phyloP scores from a whole-genome alignment of 169 alveolate species.

The Eimeria sp. region DNA sequence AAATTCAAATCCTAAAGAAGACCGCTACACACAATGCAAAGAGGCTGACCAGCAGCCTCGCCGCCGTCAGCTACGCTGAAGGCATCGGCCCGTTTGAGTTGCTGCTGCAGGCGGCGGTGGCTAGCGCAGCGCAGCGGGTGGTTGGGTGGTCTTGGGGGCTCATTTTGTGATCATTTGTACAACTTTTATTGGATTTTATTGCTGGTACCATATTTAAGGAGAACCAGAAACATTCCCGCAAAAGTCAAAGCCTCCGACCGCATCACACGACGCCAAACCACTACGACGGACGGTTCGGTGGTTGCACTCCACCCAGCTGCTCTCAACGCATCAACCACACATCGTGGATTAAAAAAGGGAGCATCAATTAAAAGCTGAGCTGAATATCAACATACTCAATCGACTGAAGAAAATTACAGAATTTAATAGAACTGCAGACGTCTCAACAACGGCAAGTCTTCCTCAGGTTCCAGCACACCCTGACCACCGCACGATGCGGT shows the following conservation, averaged over 20 bases:
- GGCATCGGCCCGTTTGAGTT: neutral
- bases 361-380: no score
- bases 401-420: no score
- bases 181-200: neutral
- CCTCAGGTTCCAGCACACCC: no score
- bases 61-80: slow-evolving; percentile 24
- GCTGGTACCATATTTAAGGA: neutral
- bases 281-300: no score
- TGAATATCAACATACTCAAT: no score
- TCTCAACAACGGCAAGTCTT: no score
- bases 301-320: no score
- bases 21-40: neutral
- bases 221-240: neutral
- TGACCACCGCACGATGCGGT: no score
- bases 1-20: slow-evolving; percentile 5
- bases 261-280: no score
- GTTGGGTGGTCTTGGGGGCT: neutral
- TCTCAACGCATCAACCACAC: no score
- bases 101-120: slow-evolving; percentile 11
- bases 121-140: slow-evolving; percentile 15
- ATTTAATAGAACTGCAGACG: no score
- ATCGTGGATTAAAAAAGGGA: no score
- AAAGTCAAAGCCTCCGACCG: neutral
- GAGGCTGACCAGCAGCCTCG: neutral
- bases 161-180: neutral